A percentile compares a stretch with the other conserved stretches of the same genome.
phyloP scores from a whole-genome alignment of 2,329 filamentous ascomycete species.

The Fusarium poae region DNA sequence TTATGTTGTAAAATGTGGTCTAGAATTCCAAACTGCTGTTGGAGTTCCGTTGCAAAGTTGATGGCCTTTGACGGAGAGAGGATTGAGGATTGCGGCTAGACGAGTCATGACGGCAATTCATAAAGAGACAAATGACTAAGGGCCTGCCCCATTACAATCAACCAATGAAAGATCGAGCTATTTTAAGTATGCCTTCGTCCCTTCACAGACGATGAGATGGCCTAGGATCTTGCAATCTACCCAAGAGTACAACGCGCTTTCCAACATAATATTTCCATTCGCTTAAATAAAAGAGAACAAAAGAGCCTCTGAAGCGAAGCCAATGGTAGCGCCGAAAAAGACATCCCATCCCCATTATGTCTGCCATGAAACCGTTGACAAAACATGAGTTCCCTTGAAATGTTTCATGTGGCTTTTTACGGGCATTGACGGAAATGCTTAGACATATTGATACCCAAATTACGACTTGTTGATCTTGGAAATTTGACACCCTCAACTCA shows the following conservation, averaged over 20 bases:
- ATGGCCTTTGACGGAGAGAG: too few relatives aligned
- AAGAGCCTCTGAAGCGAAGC: too few relatives aligned
- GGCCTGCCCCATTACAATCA: accelerated
- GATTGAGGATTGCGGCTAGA: background rate
- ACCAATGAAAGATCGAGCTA: background rate
- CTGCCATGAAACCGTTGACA: background rate
- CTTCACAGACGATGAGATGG: background rate
- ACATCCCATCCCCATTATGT: too few relatives aligned
- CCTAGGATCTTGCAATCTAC: background rate
- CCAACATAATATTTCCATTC: background rate
- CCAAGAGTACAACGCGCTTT: background rate
- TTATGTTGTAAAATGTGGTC: background rate
- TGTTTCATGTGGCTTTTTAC: background rate
- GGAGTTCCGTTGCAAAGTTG: background rate
- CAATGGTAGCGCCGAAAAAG: background rate
- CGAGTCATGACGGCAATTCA: background rate
- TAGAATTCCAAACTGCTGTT: accelerated
- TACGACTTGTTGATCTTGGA: accelerated
- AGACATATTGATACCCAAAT: accelerated
- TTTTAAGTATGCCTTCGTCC: background rate
- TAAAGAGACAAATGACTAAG: background rate
- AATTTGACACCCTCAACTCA: background rate
- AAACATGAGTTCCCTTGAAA: background rate
- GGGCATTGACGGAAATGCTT: accelerated
- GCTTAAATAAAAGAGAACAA: background rate